phyloP scores from a whole-genome alignment of 2,329 filamentous ascomycete genomes.

The Whalleya microplaca region DNA sequence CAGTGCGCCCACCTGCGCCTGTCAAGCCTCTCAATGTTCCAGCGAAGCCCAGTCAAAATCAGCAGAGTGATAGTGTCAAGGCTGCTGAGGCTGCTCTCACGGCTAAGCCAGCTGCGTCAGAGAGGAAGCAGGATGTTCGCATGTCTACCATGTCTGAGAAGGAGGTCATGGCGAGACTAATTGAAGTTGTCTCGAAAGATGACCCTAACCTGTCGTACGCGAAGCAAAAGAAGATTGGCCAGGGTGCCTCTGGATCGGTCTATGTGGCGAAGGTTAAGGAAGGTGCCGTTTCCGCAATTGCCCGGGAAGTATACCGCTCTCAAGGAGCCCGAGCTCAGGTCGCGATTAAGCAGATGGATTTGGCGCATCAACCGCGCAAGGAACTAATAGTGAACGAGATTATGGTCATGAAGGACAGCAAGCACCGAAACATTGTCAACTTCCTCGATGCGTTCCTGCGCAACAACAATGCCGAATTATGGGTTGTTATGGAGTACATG shows the following conservation, averaged over 20 bases:
- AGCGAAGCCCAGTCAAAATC: conserved; percentile 60
- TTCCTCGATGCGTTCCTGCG: conserved; percentile 96
- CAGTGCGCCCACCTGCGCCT: conserved; percentile 60
- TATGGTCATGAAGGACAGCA: conserved; percentile 99
- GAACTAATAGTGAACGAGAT: conserved; percentile 99
- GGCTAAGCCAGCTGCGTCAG: conserved; percentile 72
- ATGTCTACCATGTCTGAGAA: conserved; percentile 98
- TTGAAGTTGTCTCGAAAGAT: conserved; percentile 93
- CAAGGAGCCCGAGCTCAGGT: conserved; percentile 86
- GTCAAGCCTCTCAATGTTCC: conserved; percentile 82
- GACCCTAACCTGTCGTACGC: conserved; percentile 95
- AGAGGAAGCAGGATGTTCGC: conserved; percentile 88
- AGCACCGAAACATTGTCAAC: conserved; percentile 98
- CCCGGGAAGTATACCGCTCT: conserved; percentile 75
- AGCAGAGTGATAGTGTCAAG: conserved; percentile 73
- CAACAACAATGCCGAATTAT: conserved; percentile 93
- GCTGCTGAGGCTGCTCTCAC: conserved; percentile 88
- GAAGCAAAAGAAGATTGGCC: conserved; percentile 99
- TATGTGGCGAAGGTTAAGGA: conserved; percentile 97
- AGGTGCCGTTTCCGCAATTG: conserved; percentile 77
- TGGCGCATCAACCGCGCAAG: conserved; percentile 95
- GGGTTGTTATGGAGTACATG: conserved; percentile 99
- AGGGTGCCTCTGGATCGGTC: conserved; percentile 95
- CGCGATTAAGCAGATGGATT: conserved; percentile 99
- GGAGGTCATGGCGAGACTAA: conserved; percentile 95